Percentiles rank a stretch among this genome's conserved stretches.
Evolutionary conservation across 2,329 filamentous ascomycete species (phyloP).

Genomic region (Teratosphaeriaceae sp.): DNA sequence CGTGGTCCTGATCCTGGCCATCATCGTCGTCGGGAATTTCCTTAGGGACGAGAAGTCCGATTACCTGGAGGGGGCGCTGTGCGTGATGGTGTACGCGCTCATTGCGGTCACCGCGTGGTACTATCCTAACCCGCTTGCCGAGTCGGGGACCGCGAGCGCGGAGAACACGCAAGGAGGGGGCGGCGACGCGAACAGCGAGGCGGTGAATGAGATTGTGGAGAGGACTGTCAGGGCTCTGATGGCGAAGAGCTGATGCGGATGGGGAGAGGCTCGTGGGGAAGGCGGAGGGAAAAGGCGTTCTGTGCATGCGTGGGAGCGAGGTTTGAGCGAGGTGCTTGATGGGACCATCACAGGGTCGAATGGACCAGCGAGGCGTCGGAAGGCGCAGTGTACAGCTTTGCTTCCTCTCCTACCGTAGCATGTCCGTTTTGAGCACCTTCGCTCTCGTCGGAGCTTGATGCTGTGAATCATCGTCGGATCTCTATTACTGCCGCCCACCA

Average conservation of each 20-base stretch:
- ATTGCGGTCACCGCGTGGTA: conserved; percentile 57
- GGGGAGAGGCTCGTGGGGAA: too few relatives aligned
- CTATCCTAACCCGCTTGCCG: conserved; percentile 46
- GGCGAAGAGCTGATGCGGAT: too few relatives aligned
- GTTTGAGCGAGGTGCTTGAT: too few relatives aligned
- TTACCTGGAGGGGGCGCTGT: conserved; percentile 79
- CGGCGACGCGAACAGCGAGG: neutral
- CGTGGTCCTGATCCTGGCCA: conserved; percentile 71
- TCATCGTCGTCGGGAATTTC: conserved; percentile 67
- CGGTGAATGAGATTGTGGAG: conserved; percentile 1
- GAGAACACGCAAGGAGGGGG: neutral
- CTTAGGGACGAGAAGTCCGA: conserved; percentile 83
- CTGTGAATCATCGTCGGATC: too few relatives aligned
- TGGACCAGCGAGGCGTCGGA: too few relatives aligned
- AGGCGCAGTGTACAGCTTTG: too few relatives aligned
- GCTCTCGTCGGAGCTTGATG: too few relatives aligned
- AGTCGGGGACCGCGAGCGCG: conserved; percentile 10
- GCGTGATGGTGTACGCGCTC: conserved; percentile 62
- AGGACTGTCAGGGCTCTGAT: neutral
- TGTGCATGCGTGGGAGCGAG: neutral
- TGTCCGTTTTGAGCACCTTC: too few relatives aligned
- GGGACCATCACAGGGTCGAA: too few relatives aligned
- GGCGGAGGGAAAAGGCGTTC: neutral
- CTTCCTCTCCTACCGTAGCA: too few relatives aligned
- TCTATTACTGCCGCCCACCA: too few relatives aligned